Conservation (phyloP, 2,329 filamentous ascomycete species). For the Akanthomyces lecanii region DNA sequence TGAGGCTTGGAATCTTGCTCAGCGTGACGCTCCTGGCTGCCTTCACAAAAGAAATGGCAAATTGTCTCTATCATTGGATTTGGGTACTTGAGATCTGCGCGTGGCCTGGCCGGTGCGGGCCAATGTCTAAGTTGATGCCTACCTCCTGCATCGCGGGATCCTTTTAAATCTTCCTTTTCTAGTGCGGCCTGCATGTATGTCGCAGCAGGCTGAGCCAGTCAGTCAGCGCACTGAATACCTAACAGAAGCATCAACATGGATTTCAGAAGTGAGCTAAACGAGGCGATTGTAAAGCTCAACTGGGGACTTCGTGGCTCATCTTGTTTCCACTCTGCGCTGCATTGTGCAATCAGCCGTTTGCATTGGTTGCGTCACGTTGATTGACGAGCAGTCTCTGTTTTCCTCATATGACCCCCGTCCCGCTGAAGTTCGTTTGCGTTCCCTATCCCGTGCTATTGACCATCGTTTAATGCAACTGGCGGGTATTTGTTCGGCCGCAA, state of each 20-base stretch:
- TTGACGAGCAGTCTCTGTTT: neutral
- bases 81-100: neutral
- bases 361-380: neutral
- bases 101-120: slow-evolving; percentile 1
- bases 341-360: slow-evolving; percentile 2
- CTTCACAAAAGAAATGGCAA: too few relatives aligned
- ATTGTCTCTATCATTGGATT: neutral
- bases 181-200: neutral
- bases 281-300: neutral
- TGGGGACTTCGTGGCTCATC: neutral
- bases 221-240: neutral
- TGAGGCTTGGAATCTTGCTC: neutral
- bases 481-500: neutral
- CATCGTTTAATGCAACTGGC: neutral
- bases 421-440: neutral
- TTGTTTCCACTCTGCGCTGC: neutral
- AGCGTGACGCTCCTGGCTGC: neutral
- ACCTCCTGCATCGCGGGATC: neutral
- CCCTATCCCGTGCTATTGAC: neutral
- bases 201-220: neutral
- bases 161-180: neutral
- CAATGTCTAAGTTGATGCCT: slow-evolving; percentile 4
- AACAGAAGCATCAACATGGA: neutral
- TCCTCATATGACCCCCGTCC: neutral
- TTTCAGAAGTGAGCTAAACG: slow-evolving; percentile 1